These are phyloP conservation scores for Verruconis gallopava DNA, from an alignment of 2,329 filamentous ascomycete genomes.

Conservation along the genomic window DNA sequence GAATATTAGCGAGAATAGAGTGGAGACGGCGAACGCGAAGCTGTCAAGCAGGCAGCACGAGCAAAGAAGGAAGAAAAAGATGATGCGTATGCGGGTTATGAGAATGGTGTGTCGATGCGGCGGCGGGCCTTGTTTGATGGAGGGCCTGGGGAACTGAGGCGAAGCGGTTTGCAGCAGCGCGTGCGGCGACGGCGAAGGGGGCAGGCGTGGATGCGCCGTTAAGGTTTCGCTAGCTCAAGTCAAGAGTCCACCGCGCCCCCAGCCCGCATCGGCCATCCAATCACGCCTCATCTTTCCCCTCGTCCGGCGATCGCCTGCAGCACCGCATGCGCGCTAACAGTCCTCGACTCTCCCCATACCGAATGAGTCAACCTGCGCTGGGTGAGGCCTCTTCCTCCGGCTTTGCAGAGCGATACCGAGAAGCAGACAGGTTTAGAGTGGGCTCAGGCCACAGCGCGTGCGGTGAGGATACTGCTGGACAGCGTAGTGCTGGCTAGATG, in stretches of 20 bases:
- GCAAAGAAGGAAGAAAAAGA: constrained; percentile 14
- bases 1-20: no score
- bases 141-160: no score
- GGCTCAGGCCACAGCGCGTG: neutral
- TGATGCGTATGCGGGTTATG: constrained; percentile 11
- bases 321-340: neutral
- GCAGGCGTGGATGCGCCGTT: neutral
- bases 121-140: neutral
- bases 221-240: neutral
- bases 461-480: neutral
- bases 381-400: no score
- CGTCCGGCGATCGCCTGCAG: neutral
- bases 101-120: constrained; percentile 6
- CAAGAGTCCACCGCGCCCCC: no score
- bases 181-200: neutral
- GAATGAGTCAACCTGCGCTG: neutral
- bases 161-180: neutral
- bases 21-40: no score
- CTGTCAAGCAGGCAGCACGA: no score
- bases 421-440: neutral
- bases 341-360: neutral
- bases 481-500: neutral
- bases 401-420: no score
- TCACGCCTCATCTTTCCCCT: neutral
- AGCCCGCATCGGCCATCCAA: neutral